Conservation (phyloP, 768 basidiomycete genomes). For the Calocybe cyanea region DNA sequence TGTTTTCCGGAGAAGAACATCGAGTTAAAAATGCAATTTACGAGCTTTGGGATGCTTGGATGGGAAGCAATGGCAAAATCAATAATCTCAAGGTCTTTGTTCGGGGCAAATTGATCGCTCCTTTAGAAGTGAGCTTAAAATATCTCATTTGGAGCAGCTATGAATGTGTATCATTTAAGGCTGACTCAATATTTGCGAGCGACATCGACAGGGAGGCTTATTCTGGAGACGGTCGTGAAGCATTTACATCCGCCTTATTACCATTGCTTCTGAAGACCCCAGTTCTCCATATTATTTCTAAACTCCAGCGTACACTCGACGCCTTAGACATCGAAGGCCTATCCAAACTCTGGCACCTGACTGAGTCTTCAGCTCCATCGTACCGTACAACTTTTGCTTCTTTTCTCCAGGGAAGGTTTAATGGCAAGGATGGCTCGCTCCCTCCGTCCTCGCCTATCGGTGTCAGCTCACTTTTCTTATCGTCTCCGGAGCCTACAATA, state of each 20-base stretch:
- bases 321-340: slow-evolving; percentile 84
- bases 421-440: slow-evolving; percentile 1
- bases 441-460: slow-evolving; percentile 29
- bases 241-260: slow-evolving; percentile 48
- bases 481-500: slow-evolving; percentile 48
- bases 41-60: slow-evolving; percentile 73
- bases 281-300: slow-evolving; percentile 49
- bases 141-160: neutral
- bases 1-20: slow-evolving; percentile 69
- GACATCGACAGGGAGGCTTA: slow-evolving; percentile 12
- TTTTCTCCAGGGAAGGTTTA: slow-evolving; percentile 16
- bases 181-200: slow-evolving; percentile 23
- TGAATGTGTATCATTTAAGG: slow-evolving; percentile 18
- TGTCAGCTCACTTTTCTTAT: slow-evolving; percentile 25
- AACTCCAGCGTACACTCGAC: slow-evolving; percentile 76
- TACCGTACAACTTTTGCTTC: slow-evolving; percentile 19
- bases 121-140: slow-evolving; percentile 48
- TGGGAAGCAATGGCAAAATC: slow-evolving; percentile 50
- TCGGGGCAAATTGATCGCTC: slow-evolving; percentile 53
- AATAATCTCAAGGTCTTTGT: slow-evolving; percentile 87
- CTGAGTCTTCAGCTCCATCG: slow-evolving; percentile 22
- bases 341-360: slow-evolving; percentile 36
- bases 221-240: slow-evolving; percentile 36
- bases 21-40: slow-evolving; percentile 65
- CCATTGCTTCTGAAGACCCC: slow-evolving; percentile 46